These are phyloP conservation scores for Ilex paraguariensis DNA, from an alignment of 305 asterid species.

Conservation along the genomic window DNA sequence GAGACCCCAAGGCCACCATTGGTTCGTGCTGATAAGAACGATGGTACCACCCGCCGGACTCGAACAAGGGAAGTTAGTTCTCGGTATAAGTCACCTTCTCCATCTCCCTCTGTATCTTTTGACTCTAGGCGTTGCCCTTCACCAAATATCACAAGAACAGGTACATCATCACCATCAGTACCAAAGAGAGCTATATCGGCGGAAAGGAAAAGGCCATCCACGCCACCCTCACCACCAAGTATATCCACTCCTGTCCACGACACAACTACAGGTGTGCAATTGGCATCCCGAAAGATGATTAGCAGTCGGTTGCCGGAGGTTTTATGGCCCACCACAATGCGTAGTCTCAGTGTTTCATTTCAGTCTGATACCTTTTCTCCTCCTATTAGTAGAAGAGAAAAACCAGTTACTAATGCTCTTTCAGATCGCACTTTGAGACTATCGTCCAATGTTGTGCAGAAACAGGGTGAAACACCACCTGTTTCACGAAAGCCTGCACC, in stretches of 20 bases:
- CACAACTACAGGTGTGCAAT: constrained; percentile 31
- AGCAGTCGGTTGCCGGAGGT: constrained; percentile 57
- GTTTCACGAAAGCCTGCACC: constrained; percentile 53
- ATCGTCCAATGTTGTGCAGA: constrained; percentile 34
- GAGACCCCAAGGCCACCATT: constrained; percentile 46
- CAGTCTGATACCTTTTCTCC: constrained; percentile 44
- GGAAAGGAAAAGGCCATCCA: constrained; percentile 64
- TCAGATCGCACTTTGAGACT: constrained; percentile 43
- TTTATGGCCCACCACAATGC: constrained; percentile 86
- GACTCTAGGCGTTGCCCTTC: constrained; percentile 59
- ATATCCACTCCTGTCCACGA: constrained; percentile 61
- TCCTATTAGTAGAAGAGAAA: constrained; percentile 53
- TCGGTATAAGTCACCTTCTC: constrained; percentile 66
- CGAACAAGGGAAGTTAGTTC: constrained; percentile 74
- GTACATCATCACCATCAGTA: constrained; percentile 30
- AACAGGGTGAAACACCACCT: constrained; percentile 39
- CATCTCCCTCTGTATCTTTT: constrained; percentile 40
- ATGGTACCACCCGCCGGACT: constrained; percentile 49
- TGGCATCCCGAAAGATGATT: constrained; percentile 46
- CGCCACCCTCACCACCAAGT: constrained; percentile 49
- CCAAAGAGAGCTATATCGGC: constrained; percentile 71
- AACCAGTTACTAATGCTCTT: constrained; percentile 33
- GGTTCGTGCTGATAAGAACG: constrained; percentile 61
- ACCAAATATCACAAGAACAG: constrained; percentile 39
- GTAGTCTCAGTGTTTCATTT: constrained; percentile 55